Base-by-base conservation (phyloP, 1,284 basidiomycete genomes). In the Phellinidium pouzarii region DNA sequence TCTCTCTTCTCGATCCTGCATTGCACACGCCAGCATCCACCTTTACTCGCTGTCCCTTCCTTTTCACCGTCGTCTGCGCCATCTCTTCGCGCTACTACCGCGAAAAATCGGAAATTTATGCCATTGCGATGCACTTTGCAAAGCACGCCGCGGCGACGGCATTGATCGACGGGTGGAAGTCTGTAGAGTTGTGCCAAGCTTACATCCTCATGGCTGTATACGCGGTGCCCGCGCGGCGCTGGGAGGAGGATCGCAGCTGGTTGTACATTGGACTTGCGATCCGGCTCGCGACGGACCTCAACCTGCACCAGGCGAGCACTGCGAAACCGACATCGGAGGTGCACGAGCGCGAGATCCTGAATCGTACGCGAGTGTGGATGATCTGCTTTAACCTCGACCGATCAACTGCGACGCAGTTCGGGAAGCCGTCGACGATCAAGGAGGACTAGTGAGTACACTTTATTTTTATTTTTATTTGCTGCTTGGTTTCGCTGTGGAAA, bases 161-260 rank as follows among this genome's bases (percentile, higher is more conserved):
- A 5, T 72, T 91, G 40, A 83, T 87, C 48, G 82, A 88, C 62
- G 87, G 87, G 47, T 89, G 84, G 83, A 91, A 91, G 66, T 75
- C 74, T 3, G 70, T 80, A 44, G 78, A 80, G 59, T 64, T 80
- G 14, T 76, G 77, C 22, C 79, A 80, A 53, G 78, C 78, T 14
- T 80, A 79, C 60, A 83, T 91, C 46, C 73, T 90, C 48, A 82
- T 90, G 82, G 86, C 83, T 57, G 76, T 87, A 47, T 90, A 86
- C 59, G 79, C 81, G 17, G 82, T 88, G 1, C 88, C 87, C 4
- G 87, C 87, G 1, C 76, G 82, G 17, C 70, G 80, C 46, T 91
- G 88, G 87, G 88, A 91, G 61, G 88, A 90, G 61, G 86, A 90
- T 61, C 75, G 87, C 23, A 84, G 82, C 57, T 91, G 87, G 86